Evolutionary conservation across 352 stramenopile species (phyloP).

Genomic region (Phytophthora boehmeriae): DNA sequence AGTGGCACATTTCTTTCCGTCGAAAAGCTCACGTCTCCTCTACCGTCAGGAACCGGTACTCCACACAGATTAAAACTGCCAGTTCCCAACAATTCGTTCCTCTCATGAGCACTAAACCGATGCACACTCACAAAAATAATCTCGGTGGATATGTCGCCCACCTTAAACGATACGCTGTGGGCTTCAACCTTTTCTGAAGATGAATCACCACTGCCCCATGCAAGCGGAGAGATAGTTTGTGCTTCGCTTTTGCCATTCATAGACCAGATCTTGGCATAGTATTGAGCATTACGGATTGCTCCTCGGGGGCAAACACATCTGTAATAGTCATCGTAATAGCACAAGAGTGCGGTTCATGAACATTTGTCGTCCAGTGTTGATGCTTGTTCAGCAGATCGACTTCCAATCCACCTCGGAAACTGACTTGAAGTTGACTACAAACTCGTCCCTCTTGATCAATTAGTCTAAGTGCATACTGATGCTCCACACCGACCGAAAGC

Average conservation of each 20-base stretch:
- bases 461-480: conserved; percentile 10
- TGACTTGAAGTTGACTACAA: conserved; percentile 13
- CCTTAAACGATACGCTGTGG: conserved; percentile 14
- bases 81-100: conserved; percentile 28
- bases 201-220: conserved; percentile 5
- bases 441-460: conserved; percentile 16
- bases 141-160: conserved; percentile 17
- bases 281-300: conserved; percentile 1
- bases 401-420: conserved; percentile 16
- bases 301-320: neutral
- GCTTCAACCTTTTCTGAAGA: conserved; percentile 3
- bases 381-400: conserved; percentile 6
- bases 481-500: conserved; percentile 10
- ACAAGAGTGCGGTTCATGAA: conserved; percentile 7
- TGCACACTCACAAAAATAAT: conserved; percentile 27
- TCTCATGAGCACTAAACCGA: conserved; percentile 26
- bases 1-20: conserved; percentile 14
- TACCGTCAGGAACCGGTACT: neutral
- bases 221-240: conserved; percentile 16
- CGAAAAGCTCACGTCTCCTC: neutral
- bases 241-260: conserved; percentile 9
- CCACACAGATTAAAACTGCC: conserved; percentile 19
- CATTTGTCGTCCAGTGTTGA: neutral
- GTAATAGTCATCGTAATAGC: conserved; percentile 15
- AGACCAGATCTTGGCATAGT: conserved; percentile 26